Conservation (phyloP, 441 rosid genomes). For the Viola pubescens region DNA sequence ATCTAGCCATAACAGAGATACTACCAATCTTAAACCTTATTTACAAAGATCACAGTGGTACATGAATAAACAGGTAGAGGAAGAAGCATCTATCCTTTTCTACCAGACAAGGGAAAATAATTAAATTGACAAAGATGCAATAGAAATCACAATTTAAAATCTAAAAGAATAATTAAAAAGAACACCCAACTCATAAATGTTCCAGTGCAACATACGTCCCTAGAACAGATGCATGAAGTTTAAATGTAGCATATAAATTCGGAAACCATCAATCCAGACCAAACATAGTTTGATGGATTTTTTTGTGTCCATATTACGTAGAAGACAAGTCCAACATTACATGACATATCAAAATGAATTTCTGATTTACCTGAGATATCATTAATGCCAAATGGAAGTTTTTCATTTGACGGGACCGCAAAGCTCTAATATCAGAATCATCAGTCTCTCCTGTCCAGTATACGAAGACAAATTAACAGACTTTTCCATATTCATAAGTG, state of each 20-base stretch:
- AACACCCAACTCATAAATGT: background rate
- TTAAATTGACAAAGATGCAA: too few relatives aligned
- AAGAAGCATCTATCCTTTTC: too few relatives aligned
- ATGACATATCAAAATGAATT: background rate
- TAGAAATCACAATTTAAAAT: too few relatives aligned
- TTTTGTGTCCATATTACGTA: background rate
- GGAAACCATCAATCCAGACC: background rate
- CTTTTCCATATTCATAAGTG: too few relatives aligned
- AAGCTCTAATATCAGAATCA: slow-evolving; percentile 39
- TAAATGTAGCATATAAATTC: background rate
- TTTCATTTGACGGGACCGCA: slow-evolving; percentile 83
- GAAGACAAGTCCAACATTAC: background rate
- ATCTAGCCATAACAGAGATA: background rate
- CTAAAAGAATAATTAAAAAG: too few relatives aligned
- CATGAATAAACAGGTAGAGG: too few relatives aligned
- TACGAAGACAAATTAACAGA: background rate
- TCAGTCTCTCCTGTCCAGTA: slow-evolving; percentile 23
- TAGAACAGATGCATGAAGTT: background rate
- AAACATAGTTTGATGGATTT: background rate
- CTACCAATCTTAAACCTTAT: background rate
- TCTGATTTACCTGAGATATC: slow-evolving; percentile 66
- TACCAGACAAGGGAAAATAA: too few relatives aligned
- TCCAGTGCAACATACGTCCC: background rate
- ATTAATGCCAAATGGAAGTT: slow-evolving; percentile 85
- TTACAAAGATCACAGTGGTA: too few relatives aligned